phyloP scores from a whole-genome alignment of 805 yeast species.

The Myxozyma nipponensis region DNA sequence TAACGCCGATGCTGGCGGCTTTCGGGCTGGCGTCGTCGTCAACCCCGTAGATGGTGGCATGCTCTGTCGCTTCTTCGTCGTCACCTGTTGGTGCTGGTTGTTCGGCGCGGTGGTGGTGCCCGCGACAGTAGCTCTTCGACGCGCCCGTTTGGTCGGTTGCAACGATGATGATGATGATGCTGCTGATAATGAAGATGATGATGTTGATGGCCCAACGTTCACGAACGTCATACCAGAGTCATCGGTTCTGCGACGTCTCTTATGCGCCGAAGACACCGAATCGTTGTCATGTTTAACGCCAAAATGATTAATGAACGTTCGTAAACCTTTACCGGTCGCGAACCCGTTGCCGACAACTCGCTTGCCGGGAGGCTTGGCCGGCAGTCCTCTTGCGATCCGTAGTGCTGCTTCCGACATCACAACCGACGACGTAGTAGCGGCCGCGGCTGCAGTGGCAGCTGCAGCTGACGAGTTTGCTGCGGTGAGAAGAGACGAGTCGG shows the following conservation, averaged over 20 bases:
- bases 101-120: not conserved
- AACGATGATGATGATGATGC: not conserved
- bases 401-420: conserved; percentile 20
- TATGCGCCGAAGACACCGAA: not conserved
- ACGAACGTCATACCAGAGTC: not conserved
- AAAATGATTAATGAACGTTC: not conserved
- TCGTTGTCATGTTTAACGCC: not conserved
- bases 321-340: no score
- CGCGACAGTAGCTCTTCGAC: not conserved
- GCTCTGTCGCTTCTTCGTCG: not conserved
- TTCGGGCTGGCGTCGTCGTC: not conserved
- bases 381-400: conserved; percentile 3
- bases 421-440: conserved; percentile 9
- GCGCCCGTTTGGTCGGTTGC: no score
- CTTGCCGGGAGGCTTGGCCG: conserved; percentile 5
- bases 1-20: not conserved
- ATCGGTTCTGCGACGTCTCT: not conserved
- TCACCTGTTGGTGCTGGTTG: not conserved
- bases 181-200: not conserved
- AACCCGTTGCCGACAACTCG: conserved; percentile 4
- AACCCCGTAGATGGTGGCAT: not conserved
- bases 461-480: not conserved
- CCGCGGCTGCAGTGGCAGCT: not conserved
- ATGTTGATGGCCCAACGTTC: no score
- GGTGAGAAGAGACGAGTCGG: no score